Evolutionary conservation across 306 rosid species (phyloP).

Genomic region (Senna tora): DNA sequence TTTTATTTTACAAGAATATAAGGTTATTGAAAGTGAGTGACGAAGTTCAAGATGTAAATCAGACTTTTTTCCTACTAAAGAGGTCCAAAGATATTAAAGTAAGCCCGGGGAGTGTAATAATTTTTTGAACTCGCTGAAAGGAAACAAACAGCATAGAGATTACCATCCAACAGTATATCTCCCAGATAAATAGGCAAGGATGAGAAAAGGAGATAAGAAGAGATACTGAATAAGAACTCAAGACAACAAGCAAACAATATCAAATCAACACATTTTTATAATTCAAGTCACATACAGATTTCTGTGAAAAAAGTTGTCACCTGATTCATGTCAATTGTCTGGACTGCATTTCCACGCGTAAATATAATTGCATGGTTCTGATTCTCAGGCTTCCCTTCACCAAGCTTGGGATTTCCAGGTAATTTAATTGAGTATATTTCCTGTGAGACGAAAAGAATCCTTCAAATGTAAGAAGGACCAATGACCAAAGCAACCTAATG

Average conservation of each 20-base stretch:
- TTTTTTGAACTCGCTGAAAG: not conserved
- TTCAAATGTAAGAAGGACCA: slow-evolving; percentile 14
- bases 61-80: not conserved
- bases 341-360: slow-evolving; percentile 96
- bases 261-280: slow-evolving; percentile 6
- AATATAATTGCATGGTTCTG: slow-evolving; percentile 94
- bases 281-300: slow-evolving; percentile 13
- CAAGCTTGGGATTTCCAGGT: slow-evolving; percentile 91
- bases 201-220: not conserved
- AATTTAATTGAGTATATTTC: slow-evolving; percentile 89
- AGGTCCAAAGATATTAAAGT: not conserved
- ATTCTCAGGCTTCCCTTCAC: slow-evolving; percentile 99
- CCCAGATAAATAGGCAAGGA: too few relatives aligned
- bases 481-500: slow-evolving; percentile 11
- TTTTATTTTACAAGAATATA: not conserved
- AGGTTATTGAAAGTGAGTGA: not conserved
- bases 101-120: not conserved
- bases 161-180: not conserved
- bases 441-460: slow-evolving; percentile 46
- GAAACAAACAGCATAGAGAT: not conserved
- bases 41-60: not conserved
- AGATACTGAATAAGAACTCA: slow-evolving; percentile 4
- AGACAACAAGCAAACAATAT: slow-evolving; percentile 10
- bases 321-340: slow-evolving; percentile 99
- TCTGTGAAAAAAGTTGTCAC: slow-evolving; percentile 44